Base-by-base conservation (phyloP, 1,139 yeast species). In the Torulaspora pretoriensis region DNA sequence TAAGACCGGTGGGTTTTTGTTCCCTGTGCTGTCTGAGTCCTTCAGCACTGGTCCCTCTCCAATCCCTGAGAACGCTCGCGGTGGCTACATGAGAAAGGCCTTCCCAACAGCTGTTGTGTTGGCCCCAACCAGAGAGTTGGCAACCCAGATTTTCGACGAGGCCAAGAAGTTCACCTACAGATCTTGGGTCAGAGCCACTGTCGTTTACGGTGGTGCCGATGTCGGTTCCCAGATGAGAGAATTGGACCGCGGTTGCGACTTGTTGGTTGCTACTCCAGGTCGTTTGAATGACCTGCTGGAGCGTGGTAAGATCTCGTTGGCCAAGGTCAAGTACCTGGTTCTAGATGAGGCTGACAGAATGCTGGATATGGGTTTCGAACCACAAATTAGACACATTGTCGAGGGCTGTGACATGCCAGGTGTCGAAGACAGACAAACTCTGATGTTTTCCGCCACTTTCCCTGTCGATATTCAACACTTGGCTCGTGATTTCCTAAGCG, bases 301-400 rank as follows among this genome's bases (percentile, higher is more conserved):
- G 73, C 85, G 97, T 74, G 97, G 97, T 63, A 77, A 82, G 64
- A 87, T 92, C 57, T 89, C 97, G 36, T 77, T 92, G 63, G 77
- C 80, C 56, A 88, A 87, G 73, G 89, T 92, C 71, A 88, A 86
- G 70, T 92, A 88, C 72, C 78, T 92, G 68, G 97, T 92, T 42
- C 78, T 92, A 56, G 98, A 92, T 72, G 98, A 92, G 78, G 98
- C 98, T 65, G 98, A 92, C 73, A 87, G 98, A 77, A 92, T 92
- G 98, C 81, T 92, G 73, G 98, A 92, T 82, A 92, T 92, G 98
- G 98, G 98, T 78, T 92, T 92, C 73, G 98, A 92, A 76, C 97
- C 97, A 55, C 98, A 92, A 77, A 92, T 92, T 67, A 87, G 98
- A 79, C 87, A 90, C 68, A 90, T 92, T 66, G 98, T 92, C 52